Base-by-base conservation (phyloP, 2,329 filamentous ascomycete species). In the Sordariomycetes sp. region DNA sequence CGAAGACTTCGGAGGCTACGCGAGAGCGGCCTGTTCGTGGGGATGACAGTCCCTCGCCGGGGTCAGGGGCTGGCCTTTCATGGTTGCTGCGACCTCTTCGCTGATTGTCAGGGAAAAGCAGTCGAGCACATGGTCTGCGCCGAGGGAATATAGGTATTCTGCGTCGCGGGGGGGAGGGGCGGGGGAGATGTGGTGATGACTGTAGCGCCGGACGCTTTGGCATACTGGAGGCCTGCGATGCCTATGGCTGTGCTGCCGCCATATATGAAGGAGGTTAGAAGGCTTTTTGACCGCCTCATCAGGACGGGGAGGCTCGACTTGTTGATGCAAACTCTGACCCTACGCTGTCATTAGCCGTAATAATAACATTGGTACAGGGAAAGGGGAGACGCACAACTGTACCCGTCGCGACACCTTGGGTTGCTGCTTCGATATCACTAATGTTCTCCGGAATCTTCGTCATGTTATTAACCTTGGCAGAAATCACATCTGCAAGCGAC, bases 191-290 rank as follows among this genome's bases (percentile, higher is more conserved):
- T 65, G 1, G 63, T 45, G 11, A 62, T 46, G 8, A 66, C 58
- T 11, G 39, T 50, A 21, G 55, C 54, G 5, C 59, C 63, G 7
- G 58, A 59, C n/a, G 55, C 46, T 41, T 58, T 60, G 36, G 61
- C 61, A 40, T 47, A 61, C 45, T 66, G 63, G 41, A 68, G 61
- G 5, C 52, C 64, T 34, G 72, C 66, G 29, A 73, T 67, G 49
- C 66, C 68, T 0, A 72, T 73, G 3, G 70, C 72, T 8, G 67
- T 76, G 50, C 68, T 68, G 12, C 61, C 63, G 28, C 63, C 66
- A 35, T 68, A 65, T 39, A 66, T 63, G 16, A 68, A n/a, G 42
- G 27, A 68, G 43, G 0, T 61, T 53, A 27, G 57, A 46, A 25
- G 57, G 47, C 8, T 58, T 51, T n/a, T 53, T 50, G 21, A 49